Conservation (phyloP, 2,329 filamentous ascomycete species). For the Teratosphaeria nubilosa region DNA sequence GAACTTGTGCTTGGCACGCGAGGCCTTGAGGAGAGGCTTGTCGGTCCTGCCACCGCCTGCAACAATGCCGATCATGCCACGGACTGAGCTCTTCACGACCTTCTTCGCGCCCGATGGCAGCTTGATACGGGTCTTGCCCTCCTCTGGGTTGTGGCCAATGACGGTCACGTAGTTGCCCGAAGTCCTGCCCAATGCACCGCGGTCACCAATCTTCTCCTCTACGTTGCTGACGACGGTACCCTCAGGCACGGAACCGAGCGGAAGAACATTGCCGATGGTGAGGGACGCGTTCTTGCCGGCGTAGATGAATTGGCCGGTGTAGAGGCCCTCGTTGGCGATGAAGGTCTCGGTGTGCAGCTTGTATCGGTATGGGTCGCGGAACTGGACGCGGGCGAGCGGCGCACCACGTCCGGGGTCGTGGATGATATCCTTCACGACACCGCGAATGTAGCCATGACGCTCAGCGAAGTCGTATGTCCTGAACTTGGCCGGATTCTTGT, state of each 20-base stretch:
- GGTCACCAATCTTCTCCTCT: constrained; percentile 97
- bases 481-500: constrained; percentile 94
- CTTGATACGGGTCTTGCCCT: constrained; percentile 99
- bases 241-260: constrained; percentile 88
- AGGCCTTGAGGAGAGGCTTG: constrained; percentile 99
- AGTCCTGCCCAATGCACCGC: constrained; percentile 89
- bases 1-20: constrained; percentile 99
- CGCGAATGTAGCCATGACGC: constrained; percentile 86
- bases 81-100: constrained; percentile 80
- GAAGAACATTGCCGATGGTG: constrained; percentile 95
- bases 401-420: constrained; percentile 98
- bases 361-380: constrained; percentile 98
- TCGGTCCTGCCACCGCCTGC: constrained; percentile 98
- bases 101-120: constrained; percentile 99
- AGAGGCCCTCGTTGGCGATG: constrained; percentile 99
- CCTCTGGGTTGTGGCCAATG: constrained; percentile 94
- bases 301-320: constrained; percentile 99
- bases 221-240: constrained; percentile 99
- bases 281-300: constrained; percentile 97
- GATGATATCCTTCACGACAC: constrained; percentile 97
- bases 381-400: constrained; percentile 90
- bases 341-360: constrained; percentile 98
- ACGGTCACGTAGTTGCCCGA: constrained; percentile 99
- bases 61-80: constrained; percentile 99
- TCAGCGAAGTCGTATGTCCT: constrained; percentile 78